Conservation (phyloP, 805 yeast species). For the Saccharomycopsis sp. region DNA sequence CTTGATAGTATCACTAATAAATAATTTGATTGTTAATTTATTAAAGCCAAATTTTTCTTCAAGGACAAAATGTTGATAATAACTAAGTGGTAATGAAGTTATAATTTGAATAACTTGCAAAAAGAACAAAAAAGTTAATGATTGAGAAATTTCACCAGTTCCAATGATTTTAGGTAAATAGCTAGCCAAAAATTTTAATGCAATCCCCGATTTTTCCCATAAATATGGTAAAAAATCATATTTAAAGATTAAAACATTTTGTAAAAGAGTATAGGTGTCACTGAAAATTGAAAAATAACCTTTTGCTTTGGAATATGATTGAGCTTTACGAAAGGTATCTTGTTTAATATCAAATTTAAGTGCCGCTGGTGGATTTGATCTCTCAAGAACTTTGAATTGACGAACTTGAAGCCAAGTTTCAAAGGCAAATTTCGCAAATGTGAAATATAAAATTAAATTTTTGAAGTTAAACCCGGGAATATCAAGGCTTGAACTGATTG, state of each 20-base stretch:
- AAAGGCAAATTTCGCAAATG: conserved; percentile 67
- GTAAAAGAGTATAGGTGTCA: conserved; percentile 42
- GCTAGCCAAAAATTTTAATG: conserved; percentile 20
- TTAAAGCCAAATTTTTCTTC: conserved; percentile 94
- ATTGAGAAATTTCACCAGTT: conserved; percentile 62
- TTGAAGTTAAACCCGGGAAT: conserved; percentile 74
- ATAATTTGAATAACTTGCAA: conserved; percentile 45
- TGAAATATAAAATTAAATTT: conserved; percentile 60
- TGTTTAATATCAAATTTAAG: conserved; percentile 60
- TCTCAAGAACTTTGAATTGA: conserved; percentile 61
- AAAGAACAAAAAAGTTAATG: conserved; percentile 55
- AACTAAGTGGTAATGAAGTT: conserved; percentile 42
- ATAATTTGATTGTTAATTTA: conserved; percentile 66
- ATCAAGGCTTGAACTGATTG: conserved; percentile 9
- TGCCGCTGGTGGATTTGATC: conserved; percentile 58
- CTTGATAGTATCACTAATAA: conserved; percentile 70
- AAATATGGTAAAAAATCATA: conserved; percentile 58
- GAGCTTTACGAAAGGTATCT: conserved; percentile 70
- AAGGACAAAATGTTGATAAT: conserved; percentile 76
- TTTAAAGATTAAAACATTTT: conserved; percentile 52
- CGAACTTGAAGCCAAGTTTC: conserved; percentile 69
- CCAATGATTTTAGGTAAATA: conserved; percentile 28
- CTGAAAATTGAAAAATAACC: conserved; percentile 57
- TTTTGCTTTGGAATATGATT: conserved; percentile 74
- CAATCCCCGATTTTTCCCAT: conserved; percentile 44